Conservation (phyloP, 805 yeast species). For the Hanseniaspora clermontiae region DNA sequence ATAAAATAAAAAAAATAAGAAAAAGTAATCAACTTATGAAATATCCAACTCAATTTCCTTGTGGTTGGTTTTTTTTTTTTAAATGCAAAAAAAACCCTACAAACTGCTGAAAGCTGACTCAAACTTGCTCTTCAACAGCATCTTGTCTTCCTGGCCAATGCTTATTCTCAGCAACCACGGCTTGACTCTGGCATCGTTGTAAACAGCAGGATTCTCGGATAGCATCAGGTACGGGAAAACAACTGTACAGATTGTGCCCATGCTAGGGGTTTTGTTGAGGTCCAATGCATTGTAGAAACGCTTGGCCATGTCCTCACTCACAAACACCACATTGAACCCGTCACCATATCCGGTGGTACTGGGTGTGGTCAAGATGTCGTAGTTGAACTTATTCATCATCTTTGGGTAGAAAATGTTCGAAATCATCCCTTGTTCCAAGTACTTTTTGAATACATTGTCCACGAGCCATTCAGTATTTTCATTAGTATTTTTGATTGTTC, state of each 20-base stretch:
- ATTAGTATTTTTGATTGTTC: constrained; percentile 44
- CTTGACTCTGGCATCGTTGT: constrained; percentile 73
- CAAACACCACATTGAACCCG: constrained; percentile 59
- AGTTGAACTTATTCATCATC: constrained; percentile 42
- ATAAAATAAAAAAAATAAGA: not conserved
- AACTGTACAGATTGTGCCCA: constrained; percentile 79
- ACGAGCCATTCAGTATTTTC: constrained; percentile 44
- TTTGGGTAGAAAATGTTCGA: constrained; percentile 58
- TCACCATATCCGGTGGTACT: constrained; percentile 79
- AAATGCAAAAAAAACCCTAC: no score
- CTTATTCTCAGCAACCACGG: constrained; percentile 64
- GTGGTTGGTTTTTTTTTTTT: not conserved
- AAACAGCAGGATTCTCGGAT: constrained; percentile 69
- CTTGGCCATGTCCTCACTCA: constrained; percentile 49
- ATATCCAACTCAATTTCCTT: not conserved
- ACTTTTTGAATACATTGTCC: constrained; percentile 35
- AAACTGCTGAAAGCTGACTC: constrained; percentile 36
- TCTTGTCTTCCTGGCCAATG: constrained; percentile 68
- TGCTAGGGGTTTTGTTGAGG: constrained; percentile 63
- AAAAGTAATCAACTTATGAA: not conserved
- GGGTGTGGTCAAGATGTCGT: constrained; percentile 54
- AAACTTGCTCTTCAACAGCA: constrained; percentile 40
- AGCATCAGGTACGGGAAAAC: constrained; percentile 83
- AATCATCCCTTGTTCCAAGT: constrained; percentile 25
- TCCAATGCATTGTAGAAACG: constrained; percentile 52